Evolutionary conservation across 2,329 filamentous ascomycete genomes (phyloP), one percentile per base, ranked within the genome.

Genomic region (Penicillium sp.): DNA sequence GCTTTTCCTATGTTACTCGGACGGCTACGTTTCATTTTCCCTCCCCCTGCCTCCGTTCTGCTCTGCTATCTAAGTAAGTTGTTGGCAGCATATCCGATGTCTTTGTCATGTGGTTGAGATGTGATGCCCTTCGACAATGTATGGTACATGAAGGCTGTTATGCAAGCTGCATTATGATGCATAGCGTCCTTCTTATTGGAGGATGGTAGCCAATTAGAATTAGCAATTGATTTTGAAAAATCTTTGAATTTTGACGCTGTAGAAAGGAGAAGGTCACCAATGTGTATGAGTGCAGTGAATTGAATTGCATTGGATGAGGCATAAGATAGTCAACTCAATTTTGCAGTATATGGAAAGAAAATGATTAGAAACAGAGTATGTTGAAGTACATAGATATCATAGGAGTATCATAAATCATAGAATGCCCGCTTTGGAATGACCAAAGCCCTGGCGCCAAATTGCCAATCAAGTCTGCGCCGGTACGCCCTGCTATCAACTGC

Each of bases 1-100:
- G 18, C 25, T 36, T 49, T 60, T 43, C 43, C 22, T 49, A 48
- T 51, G 41, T 55, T 50, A 36, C 46, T 44, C 14, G 50, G 42
- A 54, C 36, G 33, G 40, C 36, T 28, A 13, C 28, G 14, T 9
- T 20, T n/a, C 20, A 24, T 43, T 54, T 47, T 40, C 33, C n/a
- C 48, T 47, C 16, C 33, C 35, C 24, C 16, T 20, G 27, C n/a
- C n/a, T n/a, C n/a, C n/a, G n/a, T n/a, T 22, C 10, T 6, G 10
- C 28, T 41, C 35, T 54, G 41, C 39, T 42, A 18, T 44, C 33
- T 16, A 14, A 40, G 31, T 31, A 38, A 44, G 24, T 28, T 31
- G 25, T 40, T n/a, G 9, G 44, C 35, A 41, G 43, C 42, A 40
- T 46, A 25, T 42, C 22, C 31, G 42, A 18, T 20, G 40, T 22